Conservation (phyloP, 495 filamentous ascomycete genomes). For the Annulohypoxylon moriforme region DNA sequence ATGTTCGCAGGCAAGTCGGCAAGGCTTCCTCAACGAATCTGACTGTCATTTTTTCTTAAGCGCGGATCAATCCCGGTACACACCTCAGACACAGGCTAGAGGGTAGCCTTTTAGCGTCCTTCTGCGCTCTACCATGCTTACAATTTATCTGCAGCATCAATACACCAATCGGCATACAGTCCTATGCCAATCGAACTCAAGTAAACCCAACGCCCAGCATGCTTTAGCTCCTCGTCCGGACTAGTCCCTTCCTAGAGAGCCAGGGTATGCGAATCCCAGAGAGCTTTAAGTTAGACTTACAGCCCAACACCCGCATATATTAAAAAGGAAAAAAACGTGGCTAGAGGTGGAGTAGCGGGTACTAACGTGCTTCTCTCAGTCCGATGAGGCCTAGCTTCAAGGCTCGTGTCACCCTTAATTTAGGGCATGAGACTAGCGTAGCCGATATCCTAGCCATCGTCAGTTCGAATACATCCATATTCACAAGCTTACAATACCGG, state of each 20-base stretch:
- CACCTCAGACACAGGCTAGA: background rate
- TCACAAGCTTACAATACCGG: background rate
- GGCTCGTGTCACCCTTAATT: slow-evolving; percentile 43
- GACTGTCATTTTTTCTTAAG: slow-evolving; percentile 4
- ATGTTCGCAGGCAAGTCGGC: slow-evolving; percentile 11
- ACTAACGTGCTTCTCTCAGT: slow-evolving; percentile 24
- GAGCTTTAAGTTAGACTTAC: slow-evolving; percentile 17
- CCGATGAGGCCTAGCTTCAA: slow-evolving; percentile 28
- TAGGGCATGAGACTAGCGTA: slow-evolving; percentile 20
- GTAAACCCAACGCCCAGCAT: slow-evolving; percentile 19
- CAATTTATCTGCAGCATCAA: slow-evolving; percentile 36
- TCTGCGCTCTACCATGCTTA: slow-evolving; percentile 27
- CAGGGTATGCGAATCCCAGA: background rate
- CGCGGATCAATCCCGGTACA: slow-evolving; percentile 25
- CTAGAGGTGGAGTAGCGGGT: slow-evolving; percentile 37
- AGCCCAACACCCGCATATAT: slow-evolving; percentile 28
- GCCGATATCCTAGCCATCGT: slow-evolving; percentile 5
- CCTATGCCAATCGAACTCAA: slow-evolving; percentile 25
- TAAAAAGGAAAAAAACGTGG: slow-evolving; percentile 40
- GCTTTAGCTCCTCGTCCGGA: slow-evolving; percentile 20
- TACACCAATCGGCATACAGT: slow-evolving; percentile 30
- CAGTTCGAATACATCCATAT: background rate
- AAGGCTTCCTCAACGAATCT: slow-evolving; percentile 11
- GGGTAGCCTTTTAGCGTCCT: background rate
- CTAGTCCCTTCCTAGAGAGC: slow-evolving; percentile 3